These are phyloP conservation scores for Vitis rotundifolia DNA, from an alignment of 164 flowering plant genomes.

Conservation along the genomic window DNA sequence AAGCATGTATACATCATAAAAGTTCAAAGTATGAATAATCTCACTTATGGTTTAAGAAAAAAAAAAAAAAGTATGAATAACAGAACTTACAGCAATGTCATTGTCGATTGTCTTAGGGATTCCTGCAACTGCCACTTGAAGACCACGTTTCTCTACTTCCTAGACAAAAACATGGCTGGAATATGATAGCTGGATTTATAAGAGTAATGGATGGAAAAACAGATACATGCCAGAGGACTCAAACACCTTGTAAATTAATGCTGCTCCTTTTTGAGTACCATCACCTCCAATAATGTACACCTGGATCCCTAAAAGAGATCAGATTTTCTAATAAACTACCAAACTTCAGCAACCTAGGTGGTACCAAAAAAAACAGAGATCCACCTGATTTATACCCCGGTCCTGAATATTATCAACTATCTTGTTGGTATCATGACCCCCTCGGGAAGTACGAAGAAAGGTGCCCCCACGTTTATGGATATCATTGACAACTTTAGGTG, in stretches of 20 bases:
- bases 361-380: background rate
- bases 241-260: conserved; percentile 50
- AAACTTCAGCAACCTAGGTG: background rate
- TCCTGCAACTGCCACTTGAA: conserved; percentile 66
- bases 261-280: conserved; percentile 71
- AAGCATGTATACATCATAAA: no score
- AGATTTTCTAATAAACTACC: background rate
- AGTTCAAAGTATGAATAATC: background rate
- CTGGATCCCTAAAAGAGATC: conserved; percentile 22
- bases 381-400: conserved; percentile 67
- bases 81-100: conserved; percentile 58
- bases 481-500: conserved; percentile 49
- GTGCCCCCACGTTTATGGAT: conserved; percentile 77
- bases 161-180: conserved; percentile 13
- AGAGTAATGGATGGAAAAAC: background rate
- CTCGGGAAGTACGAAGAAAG: conserved; percentile 62
- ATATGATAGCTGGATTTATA: background rate
- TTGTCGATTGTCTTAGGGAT: conserved; percentile 74
- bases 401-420: conserved; percentile 71
- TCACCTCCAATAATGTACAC: conserved; percentile 75
- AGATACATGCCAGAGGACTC: background rate
- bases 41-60: background rate
- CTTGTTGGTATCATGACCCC: conserved; percentile 65
- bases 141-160: conserved; percentile 71
- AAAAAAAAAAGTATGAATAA: background rate